Percentiles rank a stretch among this genome's conserved stretches.
phyloP scores from a whole-genome alignment of 257 asterid genomes.

The Solanum megistacrolobum region DNA sequence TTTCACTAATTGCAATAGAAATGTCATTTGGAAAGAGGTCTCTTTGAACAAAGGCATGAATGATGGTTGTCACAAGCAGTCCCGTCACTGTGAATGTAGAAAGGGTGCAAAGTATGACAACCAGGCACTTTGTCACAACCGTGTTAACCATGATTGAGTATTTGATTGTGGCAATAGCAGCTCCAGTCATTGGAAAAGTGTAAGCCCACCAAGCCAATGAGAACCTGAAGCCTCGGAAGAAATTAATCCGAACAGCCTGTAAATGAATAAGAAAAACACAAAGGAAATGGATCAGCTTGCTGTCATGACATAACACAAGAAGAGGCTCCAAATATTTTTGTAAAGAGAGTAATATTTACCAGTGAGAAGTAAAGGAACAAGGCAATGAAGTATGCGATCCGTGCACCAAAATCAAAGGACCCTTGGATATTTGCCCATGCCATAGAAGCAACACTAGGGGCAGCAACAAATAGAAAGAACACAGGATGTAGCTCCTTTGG shows the following conservation, averaged over 20 bases:
- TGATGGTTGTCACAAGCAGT: constrained; percentile 47
- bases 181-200: constrained; percentile 89
- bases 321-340: not conserved
- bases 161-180: constrained; percentile 56
- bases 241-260: constrained; percentile 79
- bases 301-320: not conserved
- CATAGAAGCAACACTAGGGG: constrained; percentile 88
- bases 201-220: constrained; percentile 96
- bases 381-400: constrained; percentile 69
- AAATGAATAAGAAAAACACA: not conserved
- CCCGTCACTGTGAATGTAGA: constrained; percentile 52
- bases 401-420: constrained; percentile 52
- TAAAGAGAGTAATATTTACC: constrained; percentile 20
- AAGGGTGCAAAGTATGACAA: constrained; percentile 30
- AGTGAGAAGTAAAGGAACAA: constrained; percentile 81
- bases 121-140: constrained; percentile 21
- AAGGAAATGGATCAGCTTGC: constrained; percentile 4
- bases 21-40: constrained; percentile 82
- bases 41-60: constrained; percentile 55
- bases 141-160: constrained; percentile 45
- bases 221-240: constrained; percentile 81
- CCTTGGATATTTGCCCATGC: constrained; percentile 91
- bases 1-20: constrained; percentile 60
- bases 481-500: constrained; percentile 95
- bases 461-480: constrained; percentile 86